These are phyloP conservation scores for Curvularia eragrostidis DNA, from an alignment of 2,329 filamentous ascomycete species.

Conservation along the genomic window DNA sequence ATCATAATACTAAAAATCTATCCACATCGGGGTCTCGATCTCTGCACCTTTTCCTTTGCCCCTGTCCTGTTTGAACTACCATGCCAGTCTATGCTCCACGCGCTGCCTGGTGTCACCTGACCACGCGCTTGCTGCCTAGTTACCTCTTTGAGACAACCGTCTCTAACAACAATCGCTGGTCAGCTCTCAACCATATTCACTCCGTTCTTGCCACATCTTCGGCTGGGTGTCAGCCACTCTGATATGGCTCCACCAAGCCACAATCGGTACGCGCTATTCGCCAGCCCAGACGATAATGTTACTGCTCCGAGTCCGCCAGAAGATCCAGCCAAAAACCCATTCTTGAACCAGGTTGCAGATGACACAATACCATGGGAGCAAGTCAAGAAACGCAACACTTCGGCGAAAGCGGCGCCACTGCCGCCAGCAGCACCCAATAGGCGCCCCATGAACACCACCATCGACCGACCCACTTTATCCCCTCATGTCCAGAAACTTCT, in stretches of 20 bases:
- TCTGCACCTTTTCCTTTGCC: neutral
- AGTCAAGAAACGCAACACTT: constrained; percentile 30
- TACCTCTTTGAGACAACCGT: neutral
- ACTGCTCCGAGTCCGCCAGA: neutral
- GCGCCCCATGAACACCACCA: constrained; percentile 15
- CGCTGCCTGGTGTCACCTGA: constrained; percentile 12
- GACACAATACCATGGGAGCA: constrained; percentile 36
- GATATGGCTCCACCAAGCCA: constrained; percentile 24
- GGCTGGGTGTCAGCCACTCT: neutral
- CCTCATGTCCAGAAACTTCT: neutral
- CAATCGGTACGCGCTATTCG: constrained; percentile 39
- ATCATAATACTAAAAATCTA: too few species aligned
- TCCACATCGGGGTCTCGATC: neutral
- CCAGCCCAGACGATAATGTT: constrained; percentile 18
- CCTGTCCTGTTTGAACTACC: neutral
- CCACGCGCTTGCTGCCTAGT: constrained; percentile 15
- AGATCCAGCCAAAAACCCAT: constrained; percentile 24
- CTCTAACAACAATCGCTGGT: neutral
- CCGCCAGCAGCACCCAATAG: too few species aligned
- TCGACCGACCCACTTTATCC: constrained; percentile 12
- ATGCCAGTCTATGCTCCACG: constrained; percentile 2
- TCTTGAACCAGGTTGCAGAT: constrained; percentile 34
- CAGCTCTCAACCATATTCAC: neutral
- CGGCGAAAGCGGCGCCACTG: constrained; percentile 5
- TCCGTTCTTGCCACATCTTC: neutral